Base-by-base conservation (phyloP, 352 stramenopile genomes). In the Phytopythium aichiense region DNA sequence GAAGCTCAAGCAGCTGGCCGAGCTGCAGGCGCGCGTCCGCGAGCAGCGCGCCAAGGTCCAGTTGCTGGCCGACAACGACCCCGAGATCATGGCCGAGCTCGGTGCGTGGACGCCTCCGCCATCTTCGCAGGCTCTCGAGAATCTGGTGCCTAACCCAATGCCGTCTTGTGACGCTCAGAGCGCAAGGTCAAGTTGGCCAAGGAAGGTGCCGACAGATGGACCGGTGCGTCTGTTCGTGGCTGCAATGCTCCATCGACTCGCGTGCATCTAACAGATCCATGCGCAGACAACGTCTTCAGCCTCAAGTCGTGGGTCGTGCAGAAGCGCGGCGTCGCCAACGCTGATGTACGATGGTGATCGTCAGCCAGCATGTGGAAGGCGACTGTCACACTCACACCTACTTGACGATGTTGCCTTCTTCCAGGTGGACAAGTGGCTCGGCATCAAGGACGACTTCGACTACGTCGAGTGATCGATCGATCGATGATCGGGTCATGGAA, bases 381-480 rank as follows among this genome's bases (percentile, higher is more conserved):
- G 46, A 52, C 18, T 15, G n/a, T 2, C 33, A 38, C 7, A 12
- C 33, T 38, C 33, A 38, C 33, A 30, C 25, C 1, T 3, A 3
- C 25, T 1, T 4, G 1, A 3, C 25, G 18, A 1, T 43, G 48
- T 25, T n/a, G 33, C 33, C 5, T 7, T 45, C 48, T 45, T 20
- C 28, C 59, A 91, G 81, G 80, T 89, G 31, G 82, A 94, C 68
- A 94, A 94, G 64, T 93, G 84, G 86, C 81, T 94, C 11, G 84
- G 77, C 7, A 87, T 94, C 55, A 87, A 92, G 49, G 86, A 94
- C 60, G 84, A 94, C 60, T 94, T 94, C 53, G 86, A 94, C 70
- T 94, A 94, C 53, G 64, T 94, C 23, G 85, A 91, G 65, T 90
- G 57, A 77, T 15, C 9, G 20, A 13, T 23, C n/a, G 38, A 20